A percentile compares a stretch with the other conserved stretches of the same genome.
phyloP scores from a whole-genome alignment of 2,329 filamentous ascomycete genomes.

The Aspergillus sergii region DNA sequence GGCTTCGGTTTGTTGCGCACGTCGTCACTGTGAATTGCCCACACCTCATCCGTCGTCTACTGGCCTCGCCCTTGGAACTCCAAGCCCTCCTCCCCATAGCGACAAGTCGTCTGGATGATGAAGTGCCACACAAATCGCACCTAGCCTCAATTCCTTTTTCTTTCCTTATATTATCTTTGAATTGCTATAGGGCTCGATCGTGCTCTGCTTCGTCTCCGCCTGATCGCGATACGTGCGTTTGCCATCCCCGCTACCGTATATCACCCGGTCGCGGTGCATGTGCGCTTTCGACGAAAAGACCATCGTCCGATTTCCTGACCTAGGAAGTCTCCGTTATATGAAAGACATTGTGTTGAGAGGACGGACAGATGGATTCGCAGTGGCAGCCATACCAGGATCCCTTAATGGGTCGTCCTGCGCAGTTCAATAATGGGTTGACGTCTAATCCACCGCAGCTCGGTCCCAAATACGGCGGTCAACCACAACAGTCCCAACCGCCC shows the following conservation, averaged over 20 bases:
- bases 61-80: conserved; percentile 10
- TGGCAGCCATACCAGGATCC: conserved; percentile 70
- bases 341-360: conserved; percentile 17
- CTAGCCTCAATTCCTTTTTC: conserved; percentile 26
- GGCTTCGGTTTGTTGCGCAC: conserved; percentile 18
- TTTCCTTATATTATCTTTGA: conserved; percentile 16
- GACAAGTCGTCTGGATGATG: conserved; percentile 27
- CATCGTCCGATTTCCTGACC: conserved; percentile 19
- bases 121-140: conserved; percentile 21
- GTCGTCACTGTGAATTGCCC: conserved; percentile 24
- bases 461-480: conserved; percentile 52
- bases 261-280: conserved; percentile 33
- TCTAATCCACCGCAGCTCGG: conserved; percentile 52
- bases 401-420: conserved; percentile 62
- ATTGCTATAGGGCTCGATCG: conserved; percentile 20
- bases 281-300: conserved; percentile 30
- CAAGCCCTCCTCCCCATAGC: conserved; percentile 17
- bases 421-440: conserved; percentile 61
- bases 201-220: conserved; percentile 21
- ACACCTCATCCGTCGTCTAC: conserved; percentile 7
- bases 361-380: conserved; percentile 57
- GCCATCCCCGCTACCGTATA: conserved; percentile 30
- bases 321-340: conserved; percentile 8
- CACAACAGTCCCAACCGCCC: conserved; percentile 54
- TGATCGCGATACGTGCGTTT: conserved; percentile 34